phyloP scores from a whole-genome alignment of 129 eudicot species.

The Artemisia annua region DNA sequence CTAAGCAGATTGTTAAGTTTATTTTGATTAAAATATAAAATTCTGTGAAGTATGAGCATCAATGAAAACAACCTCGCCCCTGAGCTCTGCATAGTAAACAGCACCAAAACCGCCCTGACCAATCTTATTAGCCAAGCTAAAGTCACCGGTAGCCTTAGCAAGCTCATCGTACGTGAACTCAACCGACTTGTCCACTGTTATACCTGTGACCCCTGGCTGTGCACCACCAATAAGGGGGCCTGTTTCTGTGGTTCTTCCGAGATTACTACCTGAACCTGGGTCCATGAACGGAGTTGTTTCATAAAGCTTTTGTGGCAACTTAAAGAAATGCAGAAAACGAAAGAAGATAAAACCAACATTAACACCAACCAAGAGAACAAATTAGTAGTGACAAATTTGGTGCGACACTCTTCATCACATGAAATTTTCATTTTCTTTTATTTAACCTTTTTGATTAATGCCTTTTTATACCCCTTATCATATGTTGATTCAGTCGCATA shows the following conservation, averaged over 20 bases:
- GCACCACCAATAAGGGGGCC: constrained; percentile 36
- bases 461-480: too few relatives aligned
- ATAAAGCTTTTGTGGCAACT: too few relatives aligned
- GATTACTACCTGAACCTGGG: constrained; percentile 37
- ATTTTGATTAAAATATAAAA: neutral
- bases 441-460: too few relatives aligned
- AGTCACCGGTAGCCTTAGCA: constrained; percentile 65
- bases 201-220: constrained; percentile 48
- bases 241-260: constrained; percentile 43
- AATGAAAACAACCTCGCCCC: constrained; percentile 71
- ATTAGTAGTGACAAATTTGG: too few relatives aligned
- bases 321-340: neutral
- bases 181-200: constrained; percentile 68
- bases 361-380: too few relatives aligned
- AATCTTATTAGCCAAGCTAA: constrained; percentile 58
- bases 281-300: constrained; percentile 5
- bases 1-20: neutral
- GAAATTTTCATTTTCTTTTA: too few relatives aligned
- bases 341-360: too few relatives aligned
- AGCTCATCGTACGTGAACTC: constrained; percentile 86
- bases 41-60: neutral
- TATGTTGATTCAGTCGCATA: too few relatives aligned
- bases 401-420: too few relatives aligned
- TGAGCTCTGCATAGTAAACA: constrained; percentile 74
- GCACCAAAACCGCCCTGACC: constrained; percentile 92